These are phyloP conservation scores for Cyberlindnera xishuangbannaensis DNA, from an alignment of 805 yeast genomes.

Conservation along the genomic window DNA sequence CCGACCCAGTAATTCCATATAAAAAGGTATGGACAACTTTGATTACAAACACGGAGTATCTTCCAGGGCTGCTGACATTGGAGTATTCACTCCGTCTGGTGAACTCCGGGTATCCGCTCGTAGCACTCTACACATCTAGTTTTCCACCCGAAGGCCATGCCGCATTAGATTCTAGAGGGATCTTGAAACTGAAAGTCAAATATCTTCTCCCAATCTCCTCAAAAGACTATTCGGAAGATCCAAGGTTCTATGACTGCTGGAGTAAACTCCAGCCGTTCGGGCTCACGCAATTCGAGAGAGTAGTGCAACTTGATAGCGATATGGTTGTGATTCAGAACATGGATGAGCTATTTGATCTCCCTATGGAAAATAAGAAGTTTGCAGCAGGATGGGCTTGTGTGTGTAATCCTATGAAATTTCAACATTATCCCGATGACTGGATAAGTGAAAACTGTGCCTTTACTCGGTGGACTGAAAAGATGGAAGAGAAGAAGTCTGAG, in stretches of 20 bases:
- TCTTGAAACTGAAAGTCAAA: constrained; percentile 36
- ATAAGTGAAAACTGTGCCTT: constrained; percentile 44
- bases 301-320: constrained; percentile 53
- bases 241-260: constrained; percentile 57
- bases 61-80: constrained; percentile 46
- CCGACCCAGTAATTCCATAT: too few species aligned
- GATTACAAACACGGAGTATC: constrained; percentile 45
- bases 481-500: constrained; percentile 14
- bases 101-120: constrained; percentile 43
- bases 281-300: constrained; percentile 43
- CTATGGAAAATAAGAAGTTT: constrained; percentile 35
- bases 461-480: constrained; percentile 31
- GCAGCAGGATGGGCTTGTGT: constrained; percentile 61
- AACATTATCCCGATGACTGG: constrained; percentile 54
- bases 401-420: constrained; percentile 48
- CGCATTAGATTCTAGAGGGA: constrained; percentile 34
- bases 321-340: constrained; percentile 52
- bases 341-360: constrained; percentile 52
- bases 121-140: constrained; percentile 48
- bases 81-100: constrained; percentile 39
- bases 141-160: constrained; percentile 37
- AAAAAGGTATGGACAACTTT: constrained; percentile 47
- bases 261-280: constrained; percentile 52
- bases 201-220: constrained; percentile 37
- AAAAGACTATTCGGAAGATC: constrained; percentile 43